These are phyloP conservation scores for Eucalyptus tenuipes DNA, from an alignment of 345 rosid genomes.

Conservation along the genomic window DNA sequence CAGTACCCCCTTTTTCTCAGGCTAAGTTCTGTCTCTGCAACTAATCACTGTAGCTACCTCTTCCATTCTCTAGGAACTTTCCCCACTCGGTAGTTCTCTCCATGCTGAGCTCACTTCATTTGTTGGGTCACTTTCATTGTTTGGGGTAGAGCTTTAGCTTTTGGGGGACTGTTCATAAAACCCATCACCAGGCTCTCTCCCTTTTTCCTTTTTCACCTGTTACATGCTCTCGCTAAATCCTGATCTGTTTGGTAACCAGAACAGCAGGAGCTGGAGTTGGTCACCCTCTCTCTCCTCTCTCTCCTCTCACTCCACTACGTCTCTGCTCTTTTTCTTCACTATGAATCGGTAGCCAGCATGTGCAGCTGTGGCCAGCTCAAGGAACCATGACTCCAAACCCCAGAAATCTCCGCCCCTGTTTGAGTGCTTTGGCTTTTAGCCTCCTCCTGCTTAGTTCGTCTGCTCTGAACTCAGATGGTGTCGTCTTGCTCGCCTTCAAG, in stretches of 20 bases:
- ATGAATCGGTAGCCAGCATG: constrained; percentile 15
- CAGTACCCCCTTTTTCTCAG: background rate
- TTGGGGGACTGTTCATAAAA: background rate
- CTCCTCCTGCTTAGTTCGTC: background rate
- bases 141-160: background rate
- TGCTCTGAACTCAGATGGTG: background rate
- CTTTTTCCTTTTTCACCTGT: background rate
- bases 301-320: background rate
- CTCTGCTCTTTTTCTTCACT: background rate
- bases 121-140: background rate
- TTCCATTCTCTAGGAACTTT: background rate
- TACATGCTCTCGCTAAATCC: background rate
- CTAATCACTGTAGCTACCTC: background rate
- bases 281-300: constrained; percentile 29
- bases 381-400: constrained; percentile 14
- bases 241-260: constrained; percentile 50
- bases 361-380: background rate
- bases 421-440: background rate
- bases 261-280: constrained; percentile 50
- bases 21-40: background rate
- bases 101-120: background rate
- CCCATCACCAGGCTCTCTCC: background rate
- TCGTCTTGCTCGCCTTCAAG: constrained; percentile 6
- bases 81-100: background rate
- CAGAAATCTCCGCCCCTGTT: constrained; percentile 3